Conservation (phyloP, 2,329 filamentous ascomycete genomes). For the Aspergillus quadricinctus region DNA sequence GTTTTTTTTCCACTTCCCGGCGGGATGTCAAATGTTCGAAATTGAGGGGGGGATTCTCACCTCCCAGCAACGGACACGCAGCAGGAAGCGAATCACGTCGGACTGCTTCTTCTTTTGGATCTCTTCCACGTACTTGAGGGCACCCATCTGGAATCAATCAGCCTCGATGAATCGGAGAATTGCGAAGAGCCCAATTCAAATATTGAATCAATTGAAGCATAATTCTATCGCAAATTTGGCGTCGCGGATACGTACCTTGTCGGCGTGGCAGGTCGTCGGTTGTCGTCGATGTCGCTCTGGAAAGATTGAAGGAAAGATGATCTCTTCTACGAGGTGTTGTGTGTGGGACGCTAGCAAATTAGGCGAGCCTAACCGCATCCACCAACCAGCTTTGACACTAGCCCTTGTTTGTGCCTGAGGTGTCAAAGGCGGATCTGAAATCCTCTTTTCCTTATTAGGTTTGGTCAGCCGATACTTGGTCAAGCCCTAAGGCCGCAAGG, state of each 20-base stretch:
- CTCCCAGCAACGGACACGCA: conserved; percentile 99
- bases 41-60: conserved; percentile 47
- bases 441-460: neutral
- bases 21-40: conserved; percentile 35
- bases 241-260: conserved; percentile 37
- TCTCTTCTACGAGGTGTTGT: conserved; percentile 29
- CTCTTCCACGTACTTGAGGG: conserved; percentile 99
- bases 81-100: conserved; percentile 99
- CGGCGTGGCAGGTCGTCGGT: conserved; percentile 41
- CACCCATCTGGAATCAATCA: conserved; percentile 71
- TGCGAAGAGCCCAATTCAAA: neutral
- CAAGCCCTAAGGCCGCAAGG: conserved; percentile 10
- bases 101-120: conserved; percentile 99
- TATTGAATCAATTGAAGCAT: neutral
- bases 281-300: conserved; percentile 40
- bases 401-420: conserved; percentile 9
- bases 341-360: conserved; percentile 42
- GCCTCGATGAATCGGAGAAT: conserved; percentile 5
- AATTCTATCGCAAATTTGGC: neutral
- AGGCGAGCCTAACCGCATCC: conserved; percentile 29
- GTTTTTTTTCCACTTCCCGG: conserved; percentile 16
- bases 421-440: neutral
- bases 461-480: neutral
- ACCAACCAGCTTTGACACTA: conserved; percentile 19
- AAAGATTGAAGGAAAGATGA: conserved; percentile 32